Evolutionary conservation across 345 rosid species (phyloP), one percentile per base, ranked within the genome.

Genomic region (Cardamine resedifolia): DNA sequence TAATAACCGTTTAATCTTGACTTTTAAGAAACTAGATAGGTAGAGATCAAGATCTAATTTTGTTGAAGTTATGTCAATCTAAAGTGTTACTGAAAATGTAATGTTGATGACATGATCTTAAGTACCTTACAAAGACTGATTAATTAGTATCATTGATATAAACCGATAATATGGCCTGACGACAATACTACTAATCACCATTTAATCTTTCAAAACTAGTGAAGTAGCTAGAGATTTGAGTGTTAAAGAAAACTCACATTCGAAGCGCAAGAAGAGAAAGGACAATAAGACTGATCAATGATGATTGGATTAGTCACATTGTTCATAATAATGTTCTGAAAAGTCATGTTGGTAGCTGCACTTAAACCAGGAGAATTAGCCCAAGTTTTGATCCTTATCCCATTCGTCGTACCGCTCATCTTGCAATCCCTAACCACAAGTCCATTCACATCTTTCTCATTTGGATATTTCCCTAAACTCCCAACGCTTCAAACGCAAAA

Each of bases 341-440:
- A 84, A 19, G 84, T 83, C 83, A 88, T 83, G 58, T 86, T 83
- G 28, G 86, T 80, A n/a, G 88, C 93, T 14, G 80, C 49, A 41
- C 87, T 83, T 71, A 75, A 58, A 45, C 84, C 81, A 2, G 82
- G 85, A 28, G 87, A 89, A 53, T 83, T 51, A 7, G 87, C 84
- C 90, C 89, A 84, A 4, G 89, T 89, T 78, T 85, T 89, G 73
- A 85, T 87, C 80, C 90, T 75, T 39, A 84, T 77, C 36, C 90
- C 89, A 53, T 85, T 81, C 3, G 71, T 57, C 0, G 91, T 83
- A 55, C 83, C 73, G 23, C 45, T 79, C 67, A 86, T 76, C 18
- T 58, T 82, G 76, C 86, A 76, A 57, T 86, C 85, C 76, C 52
- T 84, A 7, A 89, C 86, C 24, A 80, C 77, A 0, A 87, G 68